phyloP scores from a whole-genome alignment of 208 protist genomes.

The Acanthamoeba healyi region DNA sequence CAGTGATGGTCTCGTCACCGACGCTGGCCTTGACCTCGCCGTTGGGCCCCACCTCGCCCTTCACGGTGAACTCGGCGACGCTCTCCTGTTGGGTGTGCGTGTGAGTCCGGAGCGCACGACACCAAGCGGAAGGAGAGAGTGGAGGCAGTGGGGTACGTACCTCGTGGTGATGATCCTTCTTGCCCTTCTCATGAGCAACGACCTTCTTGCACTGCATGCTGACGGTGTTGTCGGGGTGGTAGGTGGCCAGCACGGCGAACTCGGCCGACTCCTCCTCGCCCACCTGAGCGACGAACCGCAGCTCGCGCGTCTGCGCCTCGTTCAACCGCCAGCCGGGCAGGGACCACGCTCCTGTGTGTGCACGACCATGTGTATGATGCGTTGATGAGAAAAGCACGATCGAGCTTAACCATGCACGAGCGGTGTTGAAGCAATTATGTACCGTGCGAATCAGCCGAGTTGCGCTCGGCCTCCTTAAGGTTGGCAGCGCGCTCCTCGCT shows the following conservation, averaged over 20 bases:
- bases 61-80: too few species aligned
- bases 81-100: too few species aligned
- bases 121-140: too few species aligned
- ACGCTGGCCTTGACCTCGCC: too few species aligned
- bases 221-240: not conserved
- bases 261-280: not conserved
- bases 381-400: too few species aligned
- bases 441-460: not conserved
- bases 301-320: not conserved
- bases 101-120: too few species aligned
- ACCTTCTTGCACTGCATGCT: not conserved
- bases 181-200: not conserved
- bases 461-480: not conserved
- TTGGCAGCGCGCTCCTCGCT: constrained; percentile 18
- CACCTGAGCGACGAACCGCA: not conserved
- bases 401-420: too few species aligned
- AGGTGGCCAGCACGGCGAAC: not conserved
- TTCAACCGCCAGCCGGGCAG: not conserved
- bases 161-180: not conserved
- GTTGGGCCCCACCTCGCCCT: too few species aligned
- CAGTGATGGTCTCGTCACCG: too few species aligned
- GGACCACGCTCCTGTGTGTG: not conserved
- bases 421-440: not conserved
- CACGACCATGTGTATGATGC: too few species aligned
- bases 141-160: too few species aligned